Evolutionary conservation across 176 grass and related monocot species (phyloP).

Genomic region (Aegilops tauschii): DNA sequence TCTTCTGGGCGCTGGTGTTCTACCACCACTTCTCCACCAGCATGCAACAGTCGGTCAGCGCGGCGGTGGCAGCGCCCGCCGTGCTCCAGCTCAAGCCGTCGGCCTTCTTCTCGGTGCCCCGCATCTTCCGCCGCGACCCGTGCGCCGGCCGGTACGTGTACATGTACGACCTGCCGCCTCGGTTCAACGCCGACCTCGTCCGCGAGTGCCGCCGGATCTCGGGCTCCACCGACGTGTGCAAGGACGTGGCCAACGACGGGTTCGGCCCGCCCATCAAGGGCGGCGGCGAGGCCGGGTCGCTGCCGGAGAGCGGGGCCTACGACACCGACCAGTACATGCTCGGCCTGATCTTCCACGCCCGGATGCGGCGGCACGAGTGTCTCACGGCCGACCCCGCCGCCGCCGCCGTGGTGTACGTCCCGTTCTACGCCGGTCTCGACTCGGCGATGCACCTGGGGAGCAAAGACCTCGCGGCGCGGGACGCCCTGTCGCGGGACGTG

Average conservation of each 20-base stretch:
- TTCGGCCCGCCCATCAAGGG: conserved; percentile 20
- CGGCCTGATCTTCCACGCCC: conserved; percentile 63
- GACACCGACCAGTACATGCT: conserved; percentile 79
- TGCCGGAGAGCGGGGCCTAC: conserved; percentile 41
- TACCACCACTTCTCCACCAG: not conserved
- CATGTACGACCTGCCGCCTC: conserved; percentile 54
- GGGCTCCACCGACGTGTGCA: conserved; percentile 39
- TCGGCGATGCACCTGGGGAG: conserved; percentile 28
- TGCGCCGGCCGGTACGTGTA: conserved; percentile 49
- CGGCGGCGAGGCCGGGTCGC: not conserved
- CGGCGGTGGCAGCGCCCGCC: not conserved
- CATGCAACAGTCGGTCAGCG: not conserved
- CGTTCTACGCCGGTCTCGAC: conserved; percentile 80
- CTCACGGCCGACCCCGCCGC: conserved; percentile 44
- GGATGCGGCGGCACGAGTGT: conserved; percentile 64
- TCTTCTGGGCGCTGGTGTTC: not conserved
- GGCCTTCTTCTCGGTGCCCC: not conserved
- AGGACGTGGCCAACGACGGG: conserved; percentile 38
- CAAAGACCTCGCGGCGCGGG: conserved; percentile 28
- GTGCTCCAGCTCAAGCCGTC: not conserved
- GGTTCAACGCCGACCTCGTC: conserved; percentile 54
- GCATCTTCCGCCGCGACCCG: not conserved
- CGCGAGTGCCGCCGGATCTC: conserved; percentile 28
- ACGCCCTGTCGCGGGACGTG: conserved; percentile 43
- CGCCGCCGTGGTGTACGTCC: conserved; percentile 69